Evolutionary conservation across 2,329 filamentous ascomycete genomes (phyloP), one percentile per base, ranked within the genome.

Genomic region (Pseudogymnoascus sp.): DNA sequence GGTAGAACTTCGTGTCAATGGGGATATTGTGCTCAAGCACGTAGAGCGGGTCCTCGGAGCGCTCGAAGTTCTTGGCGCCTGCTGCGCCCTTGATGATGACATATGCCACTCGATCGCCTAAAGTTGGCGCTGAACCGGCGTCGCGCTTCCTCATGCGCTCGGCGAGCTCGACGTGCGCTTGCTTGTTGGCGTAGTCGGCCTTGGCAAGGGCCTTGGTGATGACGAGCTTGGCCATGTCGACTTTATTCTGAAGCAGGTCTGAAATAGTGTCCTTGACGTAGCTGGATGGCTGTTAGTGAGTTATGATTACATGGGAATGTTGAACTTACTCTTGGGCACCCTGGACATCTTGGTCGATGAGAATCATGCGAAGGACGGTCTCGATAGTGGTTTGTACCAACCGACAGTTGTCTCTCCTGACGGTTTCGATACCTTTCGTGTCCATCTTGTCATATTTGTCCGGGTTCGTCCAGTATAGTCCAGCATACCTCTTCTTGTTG

Each of bases 381-480:
- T 99, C 95, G 71, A 99, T 98, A 64, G 98, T 95, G 2, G 90
- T 97, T 76, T 98, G 93, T 14, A 98, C 95, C 65, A 99, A 79
- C 61, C 95, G 82, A 74, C 95, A 99, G 74, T 99, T 99, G 75
- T 99, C 95, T 82, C 95, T 84, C 69, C 95, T 89, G 56, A 99
- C 96, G 3, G 95, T 99, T 77, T 99, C 95, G 68, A 99, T 98
- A 82, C 95, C 95, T 76, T 99, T 99, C 65, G 91, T 98, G 76
- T 99, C 95, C 96, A 99, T 99, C 81, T 98, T 99, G 83, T 99
- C 96, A 75, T 89, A 95, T 76, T 96, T 97, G 43, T 93, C 85
- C 0, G 93, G 86, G 68, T 89, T 95, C 4, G 95, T 99, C 93
- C 93, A 99, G 78, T 91, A 98, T 33, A 99, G 78, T n/a, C 95